Conservation (phyloP, 345 rosid genomes). For the Corchorus olitorius region DNA sequence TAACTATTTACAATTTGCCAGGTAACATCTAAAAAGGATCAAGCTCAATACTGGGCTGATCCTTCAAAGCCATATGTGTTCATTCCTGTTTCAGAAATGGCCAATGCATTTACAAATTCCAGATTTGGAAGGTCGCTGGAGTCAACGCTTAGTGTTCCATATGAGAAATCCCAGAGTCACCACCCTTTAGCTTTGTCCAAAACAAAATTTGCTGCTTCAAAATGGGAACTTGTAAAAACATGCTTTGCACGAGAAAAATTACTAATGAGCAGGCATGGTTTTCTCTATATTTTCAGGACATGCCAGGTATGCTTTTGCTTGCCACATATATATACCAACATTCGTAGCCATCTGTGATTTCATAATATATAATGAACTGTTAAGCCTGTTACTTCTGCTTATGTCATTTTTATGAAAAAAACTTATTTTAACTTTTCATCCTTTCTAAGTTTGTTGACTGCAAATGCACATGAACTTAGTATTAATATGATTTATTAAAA, state of each 20-base stretch:
- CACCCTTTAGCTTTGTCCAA: slow-evolving; percentile 65
- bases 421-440: neutral
- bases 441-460: no score
- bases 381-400: neutral
- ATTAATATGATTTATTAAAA: neutral
- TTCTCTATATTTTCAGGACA: slow-evolving; percentile 81
- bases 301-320: slow-evolving; percentile 57
- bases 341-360: neutral
- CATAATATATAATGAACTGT: neutral
- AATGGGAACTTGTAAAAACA: slow-evolving; percentile 68
- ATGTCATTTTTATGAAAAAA: neutral
- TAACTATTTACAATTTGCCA: slow-evolving; percentile 28
- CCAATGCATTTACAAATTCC: slow-evolving; percentile 67
- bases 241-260: slow-evolving; percentile 71
- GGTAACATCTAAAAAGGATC: slow-evolving; percentile 95
- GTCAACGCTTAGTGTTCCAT: slow-evolving; percentile 51
- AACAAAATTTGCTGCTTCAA: slow-evolving; percentile 69
- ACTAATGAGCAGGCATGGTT: slow-evolving; percentile 64
- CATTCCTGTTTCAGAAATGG: slow-evolving; percentile 67
- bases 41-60: slow-evolving; percentile 97
- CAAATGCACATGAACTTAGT: neutral
- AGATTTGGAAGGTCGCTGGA: slow-evolving; percentile 54
- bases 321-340: neutral
- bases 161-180: slow-evolving; percentile 49
- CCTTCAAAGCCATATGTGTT: slow-evolving; percentile 64